phyloP scores from a whole-genome alignment of 1,139 yeast species.

The Pichia sp. region DNA sequence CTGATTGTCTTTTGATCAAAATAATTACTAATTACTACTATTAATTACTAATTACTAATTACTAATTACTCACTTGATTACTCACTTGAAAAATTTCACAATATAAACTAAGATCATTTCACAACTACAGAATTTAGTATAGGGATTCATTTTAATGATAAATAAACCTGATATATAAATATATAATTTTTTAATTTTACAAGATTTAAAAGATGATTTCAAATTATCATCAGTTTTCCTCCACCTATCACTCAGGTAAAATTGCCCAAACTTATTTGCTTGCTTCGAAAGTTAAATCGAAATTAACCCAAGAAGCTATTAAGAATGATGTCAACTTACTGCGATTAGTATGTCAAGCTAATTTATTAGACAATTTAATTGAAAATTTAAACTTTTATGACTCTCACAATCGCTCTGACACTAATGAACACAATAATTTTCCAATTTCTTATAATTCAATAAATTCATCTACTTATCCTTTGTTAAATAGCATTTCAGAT shows the following conservation, averaged over 20 bases:
- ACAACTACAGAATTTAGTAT: too few relatives aligned
- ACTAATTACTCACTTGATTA: too few relatives aligned
- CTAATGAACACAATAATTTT: conserved; percentile 5
- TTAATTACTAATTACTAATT: too few relatives aligned
- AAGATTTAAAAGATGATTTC: neutral
- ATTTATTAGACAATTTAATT: conserved; percentile 64
- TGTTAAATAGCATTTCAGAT: conserved; percentile 10
- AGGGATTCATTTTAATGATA: too few relatives aligned
- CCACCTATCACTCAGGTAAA: conserved; percentile 9
- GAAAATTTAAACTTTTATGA: conserved; percentile 32
- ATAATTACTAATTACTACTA: too few relatives aligned
- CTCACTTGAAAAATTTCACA: too few relatives aligned
- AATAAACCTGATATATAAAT: too few relatives aligned
- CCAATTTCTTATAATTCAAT: conserved; percentile 3
- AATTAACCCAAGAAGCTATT: conserved; percentile 61
- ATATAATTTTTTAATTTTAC: neutral
- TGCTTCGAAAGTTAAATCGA: conserved; percentile 64
- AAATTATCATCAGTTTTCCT: conserved; percentile 4
- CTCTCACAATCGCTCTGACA: conserved; percentile 13
- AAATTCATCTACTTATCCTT: conserved; percentile 14
- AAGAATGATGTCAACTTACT: conserved; percentile 56
- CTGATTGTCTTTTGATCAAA: too few relatives aligned
- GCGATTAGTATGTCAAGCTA: conserved; percentile 67
- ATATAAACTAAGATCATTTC: too few relatives aligned
- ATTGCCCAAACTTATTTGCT: conserved; percentile 43